Evolutionary conservation across 2,329 filamentous ascomycete genomes (phyloP).

Genomic region (Triangularia verruculosa): DNA sequence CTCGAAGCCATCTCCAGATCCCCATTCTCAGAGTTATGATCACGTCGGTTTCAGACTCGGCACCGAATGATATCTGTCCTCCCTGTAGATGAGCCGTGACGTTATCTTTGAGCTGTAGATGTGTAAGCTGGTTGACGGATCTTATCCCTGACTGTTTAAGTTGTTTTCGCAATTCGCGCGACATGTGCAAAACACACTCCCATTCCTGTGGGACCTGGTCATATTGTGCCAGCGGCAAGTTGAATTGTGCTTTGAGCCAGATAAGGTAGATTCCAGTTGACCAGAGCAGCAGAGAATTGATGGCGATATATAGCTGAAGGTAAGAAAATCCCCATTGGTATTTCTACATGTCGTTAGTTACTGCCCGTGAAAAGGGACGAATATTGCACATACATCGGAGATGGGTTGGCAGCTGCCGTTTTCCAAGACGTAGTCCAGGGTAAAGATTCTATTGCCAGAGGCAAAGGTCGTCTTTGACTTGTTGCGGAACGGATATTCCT

Average conservation of each 20-base stretch:
- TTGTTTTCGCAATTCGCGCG: not conserved
- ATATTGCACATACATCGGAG: not conserved
- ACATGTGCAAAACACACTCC: not conserved
- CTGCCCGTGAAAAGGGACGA: not conserved
- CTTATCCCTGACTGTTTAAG: not conserved
- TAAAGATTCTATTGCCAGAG: not conserved
- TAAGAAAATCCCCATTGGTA: conserved; percentile 7
- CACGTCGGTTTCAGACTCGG: not conserved
- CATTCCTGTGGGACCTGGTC: not conserved
- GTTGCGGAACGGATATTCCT: not conserved
- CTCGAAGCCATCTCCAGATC: not conserved
- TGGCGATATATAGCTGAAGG: not conserved
- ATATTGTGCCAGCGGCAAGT: not conserved
- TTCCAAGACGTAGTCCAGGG: not conserved
- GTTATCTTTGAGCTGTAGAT: not conserved
- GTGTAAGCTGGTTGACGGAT: not conserved
- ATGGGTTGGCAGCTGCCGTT: not conserved
- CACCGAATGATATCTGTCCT: not conserved
- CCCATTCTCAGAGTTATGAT: not conserved
- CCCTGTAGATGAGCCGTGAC: not conserved
- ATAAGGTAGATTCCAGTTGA: not conserved
- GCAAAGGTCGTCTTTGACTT: not conserved
- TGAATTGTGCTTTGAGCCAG: conserved; percentile 2
- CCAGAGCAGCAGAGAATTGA: not conserved
- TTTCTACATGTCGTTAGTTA: not conserved